Percentiles rank a stretch among this genome's conserved stretches.
These are phyloP conservation scores for Pseudopyricularia javanii DNA, from an alignment of 2,329 filamentous ascomycete genomes.

Conservation along the genomic window DNA sequence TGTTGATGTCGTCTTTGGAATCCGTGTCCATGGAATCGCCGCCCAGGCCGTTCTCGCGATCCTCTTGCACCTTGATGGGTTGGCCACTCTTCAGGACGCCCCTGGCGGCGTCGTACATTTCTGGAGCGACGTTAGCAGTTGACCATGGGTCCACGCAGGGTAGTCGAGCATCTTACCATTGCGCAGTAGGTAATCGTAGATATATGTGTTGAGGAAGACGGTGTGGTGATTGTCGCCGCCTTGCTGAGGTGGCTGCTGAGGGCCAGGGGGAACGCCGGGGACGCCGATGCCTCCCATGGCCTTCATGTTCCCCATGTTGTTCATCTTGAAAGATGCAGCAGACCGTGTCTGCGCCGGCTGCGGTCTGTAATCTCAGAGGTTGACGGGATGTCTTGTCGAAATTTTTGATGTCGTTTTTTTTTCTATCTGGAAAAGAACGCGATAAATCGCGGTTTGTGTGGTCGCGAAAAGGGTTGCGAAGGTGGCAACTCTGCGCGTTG, in stretches of 20 bases:
- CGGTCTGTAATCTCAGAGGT: background rate
- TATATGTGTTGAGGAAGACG: conserved; percentile 59
- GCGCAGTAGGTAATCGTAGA: conserved; percentile 84
- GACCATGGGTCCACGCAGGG: background rate
- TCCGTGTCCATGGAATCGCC: conserved; percentile 77
- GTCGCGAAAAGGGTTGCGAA: background rate
- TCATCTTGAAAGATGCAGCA: conserved; percentile 27
- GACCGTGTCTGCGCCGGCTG: conserved; percentile 1
- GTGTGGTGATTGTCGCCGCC: background rate
- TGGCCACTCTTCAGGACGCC: conserved; percentile 56
- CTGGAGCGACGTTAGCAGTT: background rate
- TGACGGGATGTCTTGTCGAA: background rate
- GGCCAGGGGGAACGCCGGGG: conserved; percentile 42
- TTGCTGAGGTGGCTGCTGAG: background rate
- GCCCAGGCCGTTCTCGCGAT: conserved; percentile 54
- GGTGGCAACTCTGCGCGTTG: background rate
- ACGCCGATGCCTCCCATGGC: conserved; percentile 58
- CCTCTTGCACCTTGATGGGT: conserved; percentile 54
- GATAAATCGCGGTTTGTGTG: background rate
- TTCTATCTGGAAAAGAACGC: no score
- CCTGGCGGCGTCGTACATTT: conserved; percentile 71
- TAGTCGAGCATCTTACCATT: background rate
- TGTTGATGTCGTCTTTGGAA: conserved; percentile 61
- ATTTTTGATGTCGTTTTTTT: background rate
- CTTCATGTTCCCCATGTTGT: conserved; percentile 61